Conservation (phyloP, 2,329 filamentous ascomycete genomes). For the Fusarium phyllophilum region DNA sequence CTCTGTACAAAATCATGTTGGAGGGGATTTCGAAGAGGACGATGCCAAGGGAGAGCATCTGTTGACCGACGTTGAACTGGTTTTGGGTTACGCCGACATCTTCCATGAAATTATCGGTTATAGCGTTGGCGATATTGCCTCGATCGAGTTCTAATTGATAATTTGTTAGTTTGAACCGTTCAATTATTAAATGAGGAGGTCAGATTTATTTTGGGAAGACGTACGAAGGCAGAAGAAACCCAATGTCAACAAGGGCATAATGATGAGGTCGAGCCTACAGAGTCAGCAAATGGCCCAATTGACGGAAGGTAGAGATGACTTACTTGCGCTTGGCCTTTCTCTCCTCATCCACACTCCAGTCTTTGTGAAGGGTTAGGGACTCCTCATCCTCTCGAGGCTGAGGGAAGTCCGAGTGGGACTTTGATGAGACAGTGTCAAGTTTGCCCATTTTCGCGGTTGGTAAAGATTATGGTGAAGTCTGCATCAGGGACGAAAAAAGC, state of each 20-base stretch:
- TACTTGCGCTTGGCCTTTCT: constrained; percentile 49
- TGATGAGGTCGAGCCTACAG: constrained; percentile 51
- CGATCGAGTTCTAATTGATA: constrained; percentile 44
- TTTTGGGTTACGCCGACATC: constrained; percentile 62
- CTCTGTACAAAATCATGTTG: constrained; percentile 50
- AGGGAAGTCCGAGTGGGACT: constrained; percentile 25
- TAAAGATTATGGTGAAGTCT: not conserved
- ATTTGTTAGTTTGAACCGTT: not conserved
- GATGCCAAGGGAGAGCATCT: constrained; percentile 61
- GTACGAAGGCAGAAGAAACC: constrained; percentile 56
- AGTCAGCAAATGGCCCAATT: not conserved
- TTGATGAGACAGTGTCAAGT: constrained; percentile 10
- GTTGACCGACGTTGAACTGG: constrained; percentile 63
- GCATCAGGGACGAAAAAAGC: not conserved
- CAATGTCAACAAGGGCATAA: constrained; percentile 55
- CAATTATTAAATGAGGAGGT: not conserved
- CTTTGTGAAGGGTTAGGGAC: constrained; percentile 41
- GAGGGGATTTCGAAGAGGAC: constrained; percentile 56
- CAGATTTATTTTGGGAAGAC: not conserved
- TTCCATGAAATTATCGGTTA: constrained; percentile 60
- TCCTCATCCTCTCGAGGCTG: constrained; percentile 45
- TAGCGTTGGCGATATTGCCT: constrained; percentile 58
- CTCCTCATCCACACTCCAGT: constrained; percentile 52
- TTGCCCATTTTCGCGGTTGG: constrained; percentile 27
- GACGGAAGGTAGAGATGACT: not conserved